Base-by-base conservation (phyloP, 805 yeast genomes). In the Metschnikowia kunwiensis region DNA sequence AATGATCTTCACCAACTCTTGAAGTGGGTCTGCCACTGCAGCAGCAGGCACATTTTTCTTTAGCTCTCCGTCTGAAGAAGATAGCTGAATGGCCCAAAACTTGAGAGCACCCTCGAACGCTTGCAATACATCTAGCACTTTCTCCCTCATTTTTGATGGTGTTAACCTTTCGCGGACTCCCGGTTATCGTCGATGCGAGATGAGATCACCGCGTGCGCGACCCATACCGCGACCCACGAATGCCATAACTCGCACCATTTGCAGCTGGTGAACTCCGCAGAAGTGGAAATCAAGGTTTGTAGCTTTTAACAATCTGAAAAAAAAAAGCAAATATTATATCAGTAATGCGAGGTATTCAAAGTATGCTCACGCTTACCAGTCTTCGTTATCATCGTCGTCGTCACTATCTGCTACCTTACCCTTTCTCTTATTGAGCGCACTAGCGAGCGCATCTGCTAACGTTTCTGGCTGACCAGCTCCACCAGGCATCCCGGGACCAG, bases 401-500 rank as follows among this genome's bases (percentile, higher is more conserved):
- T 87, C 95, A 47, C 87, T 80, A 13, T 72, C 77, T 1, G 85
- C 74, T 6, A 91, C 95, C 58, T 86, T 87, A 14, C 75, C 78
- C 61, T 91, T 91, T 54, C 97, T 75, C 38, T 78, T 76, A 51
- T 73, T 84, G 47, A 91, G 71, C 3, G 97, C 97, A 12, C 85
- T 85, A 7, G 94, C 87, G 34, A 88, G 65, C 0, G 96, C 96
- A 58, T 86, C 94, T 1, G 95, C 96, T 40, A 88, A 63, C 10
- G 77, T 70, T 2, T 78, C 83, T 1, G 83, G 77, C 30, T 73
- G 78, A 3, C 75, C 80, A n/a, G 63, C 59, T 3, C 70, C 68
- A 2, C 69, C 58, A 9, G 66, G 62, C n/a, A 30, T 17, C 10
- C 30, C 22, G 13, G 34, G 32, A 4, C 62, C 69, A n/a, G 61